Percentiles rank a stretch among this genome's conserved stretches.
These are phyloP conservation scores for Penicillium sp. DNA, from an alignment of 2,329 filamentous ascomycete genomes.

Conservation along the genomic window DNA sequence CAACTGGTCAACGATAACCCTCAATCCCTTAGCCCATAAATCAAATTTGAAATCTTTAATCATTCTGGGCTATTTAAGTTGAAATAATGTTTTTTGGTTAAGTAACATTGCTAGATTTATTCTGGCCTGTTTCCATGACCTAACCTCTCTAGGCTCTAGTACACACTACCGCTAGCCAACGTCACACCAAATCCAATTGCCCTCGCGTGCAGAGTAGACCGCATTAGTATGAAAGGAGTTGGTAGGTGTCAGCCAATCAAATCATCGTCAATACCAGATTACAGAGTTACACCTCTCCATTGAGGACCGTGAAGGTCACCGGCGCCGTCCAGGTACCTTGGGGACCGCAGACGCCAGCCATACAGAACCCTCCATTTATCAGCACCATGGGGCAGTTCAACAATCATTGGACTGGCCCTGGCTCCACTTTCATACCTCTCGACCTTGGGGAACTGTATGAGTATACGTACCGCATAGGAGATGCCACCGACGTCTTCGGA, in stretches of 20 bases:
- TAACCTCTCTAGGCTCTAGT: too few species aligned
- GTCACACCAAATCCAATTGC: too few species aligned
- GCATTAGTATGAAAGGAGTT: not conserved
- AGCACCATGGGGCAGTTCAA: conserved; percentile 6
- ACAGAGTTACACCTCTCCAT: conserved; percentile 3
- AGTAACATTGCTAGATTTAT: too few species aligned
- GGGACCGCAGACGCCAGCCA: conserved; percentile 15
- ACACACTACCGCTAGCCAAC: too few species aligned
- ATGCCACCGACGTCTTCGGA: conserved; percentile 1
- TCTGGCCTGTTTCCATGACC: too few species aligned
- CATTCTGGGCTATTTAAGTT: too few species aligned
- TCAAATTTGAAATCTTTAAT: too few species aligned
- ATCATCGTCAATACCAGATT: conserved; percentile 9
- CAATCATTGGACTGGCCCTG: conserved; percentile 11
- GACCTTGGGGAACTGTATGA: conserved; percentile 19
- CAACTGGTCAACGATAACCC: too few species aligned
- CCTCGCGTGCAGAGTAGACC: too few species aligned
- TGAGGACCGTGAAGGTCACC: conserved; percentile 30
- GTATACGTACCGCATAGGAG: conserved; percentile 10
- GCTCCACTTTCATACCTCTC: conserved; percentile 9
- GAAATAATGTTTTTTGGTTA: too few species aligned
- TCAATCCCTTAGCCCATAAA: too few species aligned
- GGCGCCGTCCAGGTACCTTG: conserved; percentile 26
- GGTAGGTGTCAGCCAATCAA: not conserved
- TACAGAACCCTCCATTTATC: conserved; percentile 21